Evolutionary conservation across 768 basidiomycete species (phyloP), one percentile per base, ranked within the genome.

Genomic region (Mycena latifolia): DNA sequence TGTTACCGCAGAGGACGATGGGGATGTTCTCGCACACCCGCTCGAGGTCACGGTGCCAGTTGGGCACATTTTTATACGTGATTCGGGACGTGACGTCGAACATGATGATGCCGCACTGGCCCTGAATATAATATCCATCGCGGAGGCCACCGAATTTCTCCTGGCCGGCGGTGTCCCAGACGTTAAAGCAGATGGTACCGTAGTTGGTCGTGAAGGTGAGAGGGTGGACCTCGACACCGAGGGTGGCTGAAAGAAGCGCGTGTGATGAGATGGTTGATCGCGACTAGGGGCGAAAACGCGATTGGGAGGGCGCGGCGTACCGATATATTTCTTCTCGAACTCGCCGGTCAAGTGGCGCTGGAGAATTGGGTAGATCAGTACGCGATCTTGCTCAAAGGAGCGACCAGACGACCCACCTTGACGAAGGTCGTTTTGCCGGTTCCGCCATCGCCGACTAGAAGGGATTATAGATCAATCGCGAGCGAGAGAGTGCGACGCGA

Each of bases 31-130:
- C 98, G 82, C 98, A 99, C 61, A 99, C 98, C 69, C 98, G 95
- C 85, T 99, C 98, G 74, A 96, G 92, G 80, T 99, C 98, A 77
- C 98, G 93, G 86, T 99, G 97, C 98, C 98, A 99, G 88, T 99
- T 99, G 72, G 98, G 98, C 35, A 99, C 98, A 79, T 98, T 99
- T 87, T 99, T 99, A 87, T 99, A 99, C 61, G 98, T 99, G 89
- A 99, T 99, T 76, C 98, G 91, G 59, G 98, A 98, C 65, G 98
- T 99, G 70, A 99, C 97, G 75, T 95, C 98, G 85, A 99, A 99
- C 98, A 99, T 99, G 89, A 99, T 99, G 86, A 99, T 99, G 74
- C 98, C 98, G 77, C 96, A 99, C 81, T 99, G 98, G 74, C 96
- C 96, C 82, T 96, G 94, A 78, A 95, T 95, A 81, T 95, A 95